These are phyloP conservation scores for Agrocybe praecox DNA, from an alignment of 768 basidiomycete genomes.

Conservation along the genomic window DNA sequence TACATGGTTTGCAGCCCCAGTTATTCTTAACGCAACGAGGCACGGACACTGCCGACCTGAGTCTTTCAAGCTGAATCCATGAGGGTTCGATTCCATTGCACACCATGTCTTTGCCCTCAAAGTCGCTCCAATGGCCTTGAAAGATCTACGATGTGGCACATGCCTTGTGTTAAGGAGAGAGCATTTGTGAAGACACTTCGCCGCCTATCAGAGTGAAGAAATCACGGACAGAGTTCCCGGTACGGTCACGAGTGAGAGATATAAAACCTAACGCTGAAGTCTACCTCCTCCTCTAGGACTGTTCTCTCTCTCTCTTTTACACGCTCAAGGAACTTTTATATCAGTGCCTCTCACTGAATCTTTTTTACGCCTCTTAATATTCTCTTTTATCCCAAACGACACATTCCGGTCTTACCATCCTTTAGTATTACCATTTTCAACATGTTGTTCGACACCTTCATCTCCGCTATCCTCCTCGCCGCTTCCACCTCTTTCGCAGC, in stretches of 20 bases:
- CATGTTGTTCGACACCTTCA: slow-evolving; percentile 32
- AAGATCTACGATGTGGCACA: slow-evolving; percentile 18
- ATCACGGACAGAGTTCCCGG: not conserved
- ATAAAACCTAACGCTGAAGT: slow-evolving; percentile 12
- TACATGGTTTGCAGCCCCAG: not conserved
- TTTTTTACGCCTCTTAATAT: not conserved
- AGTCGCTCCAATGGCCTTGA: not conserved
- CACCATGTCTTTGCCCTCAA: slow-evolving; percentile 15
- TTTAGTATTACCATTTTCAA: slow-evolving; percentile 8
- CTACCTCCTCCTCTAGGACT: slow-evolving; percentile 10
- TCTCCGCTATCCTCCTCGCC: slow-evolving; percentile 29
- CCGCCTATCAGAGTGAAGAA: slow-evolving; percentile 6
- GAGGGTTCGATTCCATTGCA: not conserved
- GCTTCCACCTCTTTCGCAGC: slow-evolving; percentile 23
- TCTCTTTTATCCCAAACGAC: not conserved
- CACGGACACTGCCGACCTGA: not conserved
- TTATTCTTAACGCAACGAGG: not conserved
- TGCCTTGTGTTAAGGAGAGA: slow-evolving; percentile 12
- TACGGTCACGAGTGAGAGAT: not conserved
- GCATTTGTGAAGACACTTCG: slow-evolving; percentile 7
- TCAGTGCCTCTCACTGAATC: not conserved
- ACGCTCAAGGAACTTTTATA: slow-evolving; percentile 1
- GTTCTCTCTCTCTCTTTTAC: slow-evolving; percentile 3
- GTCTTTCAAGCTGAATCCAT: not conserved
- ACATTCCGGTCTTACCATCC: not conserved